phyloP scores from a whole-genome alignment of 73 alveolate species.

The Effrenium voratum region DNA sequence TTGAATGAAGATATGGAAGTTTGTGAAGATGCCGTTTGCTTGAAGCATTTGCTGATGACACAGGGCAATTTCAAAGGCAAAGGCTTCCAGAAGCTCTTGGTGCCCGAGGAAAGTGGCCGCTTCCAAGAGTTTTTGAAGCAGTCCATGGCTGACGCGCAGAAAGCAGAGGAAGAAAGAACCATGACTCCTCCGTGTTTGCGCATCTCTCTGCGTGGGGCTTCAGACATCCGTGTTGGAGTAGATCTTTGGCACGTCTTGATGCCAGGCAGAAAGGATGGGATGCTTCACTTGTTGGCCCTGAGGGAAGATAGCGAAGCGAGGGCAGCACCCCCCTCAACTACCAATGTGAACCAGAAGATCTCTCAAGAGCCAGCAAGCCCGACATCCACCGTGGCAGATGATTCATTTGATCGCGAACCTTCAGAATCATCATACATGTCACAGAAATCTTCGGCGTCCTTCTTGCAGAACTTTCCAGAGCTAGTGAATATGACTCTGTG shows the following conservation, averaged over 20 bases:
- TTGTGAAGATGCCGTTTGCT: constrained; percentile 33
- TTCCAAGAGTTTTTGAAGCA: constrained; percentile 26
- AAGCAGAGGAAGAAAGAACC: constrained; percentile 25
- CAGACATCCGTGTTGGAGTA: constrained; percentile 52
- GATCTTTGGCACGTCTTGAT: constrained; percentile 41
- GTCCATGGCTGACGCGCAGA: neutral
- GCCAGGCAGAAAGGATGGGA: constrained; percentile 17
- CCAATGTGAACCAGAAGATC: neutral
- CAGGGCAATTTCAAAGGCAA: constrained; percentile 33
- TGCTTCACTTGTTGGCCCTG: constrained; percentile 30
- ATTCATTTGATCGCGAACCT: neutral
- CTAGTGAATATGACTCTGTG: constrained; percentile 10
- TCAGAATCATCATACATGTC: constrained; percentile 33
- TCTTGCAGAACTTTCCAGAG: constrained; percentile 47
- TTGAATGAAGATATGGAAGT: neutral
- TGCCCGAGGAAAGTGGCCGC: neutral
- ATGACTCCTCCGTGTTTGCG: constrained; percentile 42
- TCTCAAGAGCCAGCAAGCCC: neutral
- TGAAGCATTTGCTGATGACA: constrained; percentile 15
- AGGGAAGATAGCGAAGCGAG: constrained; percentile 39
- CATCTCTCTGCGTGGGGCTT: constrained; percentile 26
- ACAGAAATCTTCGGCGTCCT: constrained; percentile 33
- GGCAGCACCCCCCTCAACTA: neutral
- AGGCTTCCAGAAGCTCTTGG: constrained; percentile 8
- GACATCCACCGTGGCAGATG: neutral